phyloP scores from a whole-genome alignment of 148 eudicot species.

The Beta vulgaris region DNA sequence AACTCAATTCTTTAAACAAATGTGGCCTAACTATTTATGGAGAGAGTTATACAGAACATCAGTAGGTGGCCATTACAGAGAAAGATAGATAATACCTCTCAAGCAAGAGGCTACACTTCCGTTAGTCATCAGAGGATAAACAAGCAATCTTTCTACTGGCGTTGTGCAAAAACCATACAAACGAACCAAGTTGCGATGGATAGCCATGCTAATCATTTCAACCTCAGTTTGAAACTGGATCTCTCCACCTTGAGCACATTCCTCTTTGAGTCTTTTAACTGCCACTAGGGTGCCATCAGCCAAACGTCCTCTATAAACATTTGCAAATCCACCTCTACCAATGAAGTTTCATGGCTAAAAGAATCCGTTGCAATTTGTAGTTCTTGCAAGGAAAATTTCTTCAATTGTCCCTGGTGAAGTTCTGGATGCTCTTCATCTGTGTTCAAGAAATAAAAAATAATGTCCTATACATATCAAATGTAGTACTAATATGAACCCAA shows the following conservation, averaged over 20 bases:
- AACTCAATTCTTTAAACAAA: too few relatives aligned
- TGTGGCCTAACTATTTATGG: too few relatives aligned
- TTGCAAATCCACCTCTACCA: conserved; percentile 75
- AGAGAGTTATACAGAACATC: too few relatives aligned
- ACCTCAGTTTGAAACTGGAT: conserved; percentile 19
- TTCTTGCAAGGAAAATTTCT: conserved; percentile 61
- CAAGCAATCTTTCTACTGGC: conserved; percentile 62
- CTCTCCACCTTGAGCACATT: conserved; percentile 63
- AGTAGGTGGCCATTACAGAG: too few relatives aligned
- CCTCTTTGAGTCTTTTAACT: conserved; percentile 64
- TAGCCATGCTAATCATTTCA: conserved; percentile 10
- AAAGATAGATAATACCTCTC: conserved; percentile 42
- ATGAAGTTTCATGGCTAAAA: conserved; percentile 51
- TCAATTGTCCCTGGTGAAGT: conserved; percentile 62
- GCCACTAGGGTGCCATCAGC: conserved; percentile 67
- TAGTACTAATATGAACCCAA: too few relatives aligned
- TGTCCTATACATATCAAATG: too few relatives aligned
- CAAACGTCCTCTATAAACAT: conserved; percentile 67
- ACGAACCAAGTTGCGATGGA: conserved; percentile 62
- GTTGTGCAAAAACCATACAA: conserved; percentile 70
- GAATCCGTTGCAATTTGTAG: conserved; percentile 65
- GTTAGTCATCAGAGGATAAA: conserved; percentile 64
- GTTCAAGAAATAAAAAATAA: too few relatives aligned
- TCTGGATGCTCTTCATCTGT: conserved; percentile 76
- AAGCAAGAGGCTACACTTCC: conserved; percentile 75